Conservation (phyloP, 2,329 filamentous ascomycete species). For the Sclerotinia nivalis region DNA sequence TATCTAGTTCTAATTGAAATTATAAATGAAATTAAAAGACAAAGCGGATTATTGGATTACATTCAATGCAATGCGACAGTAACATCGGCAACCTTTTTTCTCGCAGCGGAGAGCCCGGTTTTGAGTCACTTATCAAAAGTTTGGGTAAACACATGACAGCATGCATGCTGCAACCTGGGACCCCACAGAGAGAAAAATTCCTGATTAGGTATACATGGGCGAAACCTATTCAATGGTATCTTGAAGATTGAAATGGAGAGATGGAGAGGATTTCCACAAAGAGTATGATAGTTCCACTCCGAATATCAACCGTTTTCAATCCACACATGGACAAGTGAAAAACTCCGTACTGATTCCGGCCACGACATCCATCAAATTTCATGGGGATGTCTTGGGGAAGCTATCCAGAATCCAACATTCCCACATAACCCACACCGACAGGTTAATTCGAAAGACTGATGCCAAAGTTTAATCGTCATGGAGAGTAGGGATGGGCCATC, state of each 20-base stretch:
- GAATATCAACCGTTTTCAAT: conserved; percentile 8
- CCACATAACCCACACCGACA: neutral
- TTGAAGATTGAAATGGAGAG: neutral
- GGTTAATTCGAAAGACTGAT: neutral
- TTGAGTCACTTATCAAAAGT: neutral
- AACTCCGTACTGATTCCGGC: neutral
- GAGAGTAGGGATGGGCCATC: neutral
- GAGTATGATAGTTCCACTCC: neutral
- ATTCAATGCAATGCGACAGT: neutral
- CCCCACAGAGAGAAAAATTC: neutral
- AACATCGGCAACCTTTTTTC: neutral
- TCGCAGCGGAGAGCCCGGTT: neutral
- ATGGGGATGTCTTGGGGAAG: neutral
- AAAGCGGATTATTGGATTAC: neutral
- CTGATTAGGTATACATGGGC: neutral
- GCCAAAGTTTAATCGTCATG: neutral
- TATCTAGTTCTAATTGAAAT: neutral
- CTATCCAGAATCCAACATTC: neutral
- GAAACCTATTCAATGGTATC: neutral
- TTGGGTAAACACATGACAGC: neutral
- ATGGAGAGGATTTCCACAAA: neutral
- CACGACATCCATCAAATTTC: neutral
- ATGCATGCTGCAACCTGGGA: neutral
- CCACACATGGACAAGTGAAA: neutral
- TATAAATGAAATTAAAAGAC: no score